Evolutionary conservation across 345 rosid genomes (phyloP).

Genomic region (Excoecaria agallocha): DNA sequence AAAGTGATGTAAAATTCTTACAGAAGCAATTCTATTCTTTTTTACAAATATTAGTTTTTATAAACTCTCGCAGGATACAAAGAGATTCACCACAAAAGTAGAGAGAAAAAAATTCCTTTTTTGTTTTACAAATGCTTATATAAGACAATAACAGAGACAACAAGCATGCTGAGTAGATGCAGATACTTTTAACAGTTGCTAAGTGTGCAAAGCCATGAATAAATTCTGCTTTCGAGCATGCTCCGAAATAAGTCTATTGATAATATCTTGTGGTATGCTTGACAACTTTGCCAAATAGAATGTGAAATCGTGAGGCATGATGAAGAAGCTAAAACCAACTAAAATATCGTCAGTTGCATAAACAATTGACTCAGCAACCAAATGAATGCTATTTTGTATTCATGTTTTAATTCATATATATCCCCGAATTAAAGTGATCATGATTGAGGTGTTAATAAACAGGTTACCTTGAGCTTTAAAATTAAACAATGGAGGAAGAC

Average conservation of each 20-base stretch:
- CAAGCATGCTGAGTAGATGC: background rate
- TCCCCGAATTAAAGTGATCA: background rate
- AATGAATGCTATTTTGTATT: background rate
- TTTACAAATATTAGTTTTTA: no score
- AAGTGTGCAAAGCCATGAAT: constrained; percentile 82
- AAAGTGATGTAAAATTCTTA: no score
- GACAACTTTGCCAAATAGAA: constrained; percentile 54
- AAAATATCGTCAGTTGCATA: background rate
- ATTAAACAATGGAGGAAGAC: constrained; percentile 88
- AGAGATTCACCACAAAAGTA: background rate
- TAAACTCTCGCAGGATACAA: constrained; percentile 9
- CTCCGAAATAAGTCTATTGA: constrained; percentile 73
- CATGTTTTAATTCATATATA: background rate
- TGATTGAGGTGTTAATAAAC: background rate
- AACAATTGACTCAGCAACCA: background rate
- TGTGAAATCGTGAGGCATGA: background rate
- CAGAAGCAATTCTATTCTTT: no score
- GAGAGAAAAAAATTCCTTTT: background rate
- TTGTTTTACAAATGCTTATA: constrained; percentile 21
- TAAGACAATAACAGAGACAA: background rate
- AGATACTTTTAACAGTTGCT: constrained; percentile 7
- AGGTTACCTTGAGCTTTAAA: constrained; percentile 61
- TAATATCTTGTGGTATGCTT: constrained; percentile 59
- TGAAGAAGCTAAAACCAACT: background rate
- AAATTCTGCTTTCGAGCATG: constrained; percentile 86